Evolutionary conservation across 2,329 filamentous ascomycete genomes (phyloP).

Genomic region (Fonsecaea multimorphosa): DNA sequence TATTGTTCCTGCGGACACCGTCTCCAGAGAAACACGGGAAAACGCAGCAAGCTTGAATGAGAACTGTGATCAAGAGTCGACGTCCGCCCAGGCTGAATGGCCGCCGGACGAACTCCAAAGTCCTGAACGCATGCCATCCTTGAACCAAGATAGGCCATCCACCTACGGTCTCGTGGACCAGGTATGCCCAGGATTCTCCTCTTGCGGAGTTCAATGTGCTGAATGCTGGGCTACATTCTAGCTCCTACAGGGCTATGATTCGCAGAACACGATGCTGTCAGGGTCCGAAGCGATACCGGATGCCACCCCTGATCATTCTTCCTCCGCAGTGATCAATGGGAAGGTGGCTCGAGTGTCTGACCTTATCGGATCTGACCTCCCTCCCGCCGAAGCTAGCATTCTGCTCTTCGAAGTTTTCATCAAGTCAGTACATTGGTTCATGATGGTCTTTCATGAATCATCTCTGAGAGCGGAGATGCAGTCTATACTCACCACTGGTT

Average conservation of each 20-base stretch:
- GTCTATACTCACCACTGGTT: conserved; percentile 44
- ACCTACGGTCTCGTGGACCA: conserved; percentile 14
- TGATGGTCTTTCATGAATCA: conserved; percentile 51
- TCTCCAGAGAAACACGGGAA: too few species aligned
- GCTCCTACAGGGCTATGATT: conserved; percentile 20
- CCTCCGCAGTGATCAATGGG: background rate
- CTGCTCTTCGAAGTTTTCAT: conserved; percentile 50
- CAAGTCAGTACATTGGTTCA: conserved; percentile 53
- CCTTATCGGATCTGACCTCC: conserved; percentile 43
- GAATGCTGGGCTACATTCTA: background rate
- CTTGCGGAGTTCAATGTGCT: background rate
- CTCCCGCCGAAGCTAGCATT: conserved; percentile 40
- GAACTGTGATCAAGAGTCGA: too few species aligned
- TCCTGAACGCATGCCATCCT: background rate
- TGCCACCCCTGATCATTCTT: conserved; percentile 11
- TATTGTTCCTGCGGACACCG: too few species aligned
- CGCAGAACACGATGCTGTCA: background rate
- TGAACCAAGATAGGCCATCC: conserved; percentile 7
- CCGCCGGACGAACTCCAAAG: too few species aligned
- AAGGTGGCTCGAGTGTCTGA: conserved; percentile 38
- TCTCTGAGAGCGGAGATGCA: conserved; percentile 46
- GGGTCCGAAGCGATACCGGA: conserved; percentile 10
- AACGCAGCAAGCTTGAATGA: too few species aligned
- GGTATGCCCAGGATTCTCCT: background rate
- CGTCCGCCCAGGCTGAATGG: too few species aligned